A percentile compares a stretch with the other conserved stretches of the same genome.
Conservation (phyloP, 768 basidiomycete genomes). For the Rhodosporidiobolus sp. region DNA sequence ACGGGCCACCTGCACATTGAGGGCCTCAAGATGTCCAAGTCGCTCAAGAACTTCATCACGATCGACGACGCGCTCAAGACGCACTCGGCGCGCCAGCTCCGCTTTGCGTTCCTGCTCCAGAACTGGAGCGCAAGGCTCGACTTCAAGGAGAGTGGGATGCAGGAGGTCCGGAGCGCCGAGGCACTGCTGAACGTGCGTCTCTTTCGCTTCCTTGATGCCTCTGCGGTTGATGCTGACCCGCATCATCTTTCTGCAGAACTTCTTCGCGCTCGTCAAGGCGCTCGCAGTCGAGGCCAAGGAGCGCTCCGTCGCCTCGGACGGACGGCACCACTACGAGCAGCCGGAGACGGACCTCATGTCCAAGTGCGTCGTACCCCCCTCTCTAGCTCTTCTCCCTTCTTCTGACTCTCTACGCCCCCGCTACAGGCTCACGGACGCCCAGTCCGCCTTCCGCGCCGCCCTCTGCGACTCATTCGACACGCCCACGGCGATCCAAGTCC, state of each 20-base stretch:
- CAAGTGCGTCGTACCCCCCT: constrained; percentile 61
- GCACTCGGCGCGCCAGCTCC: constrained; percentile 80
- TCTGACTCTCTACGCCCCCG: background rate
- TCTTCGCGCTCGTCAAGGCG: constrained; percentile 84
- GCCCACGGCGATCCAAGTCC: constrained; percentile 68
- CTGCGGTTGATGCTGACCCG: background rate
- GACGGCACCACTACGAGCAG: constrained; percentile 51
- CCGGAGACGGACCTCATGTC: constrained; percentile 67
- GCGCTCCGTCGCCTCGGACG: constrained; percentile 45
- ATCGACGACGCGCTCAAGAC: constrained; percentile 81
- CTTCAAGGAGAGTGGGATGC: constrained; percentile 80
- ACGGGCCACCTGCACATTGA: constrained; percentile 98
- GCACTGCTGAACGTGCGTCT: constrained; percentile 69
- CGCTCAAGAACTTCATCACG: constrained; percentile 97
- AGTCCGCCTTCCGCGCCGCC: constrained; percentile 72
- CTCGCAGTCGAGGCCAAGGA: constrained; percentile 59
- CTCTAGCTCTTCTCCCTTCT: constrained; percentile 19
- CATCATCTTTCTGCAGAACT: constrained; percentile 71
- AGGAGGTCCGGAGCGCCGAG: constrained; percentile 83
- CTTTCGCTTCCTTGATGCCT: background rate
- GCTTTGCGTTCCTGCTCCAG: constrained; percentile 85
- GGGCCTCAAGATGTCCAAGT: constrained; percentile 98
- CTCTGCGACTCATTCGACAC: constrained; percentile 98
- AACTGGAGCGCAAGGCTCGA: constrained; percentile 91
- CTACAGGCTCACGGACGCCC: constrained; percentile 67